A percentile compares a stretch with the other conserved stretches of the same genome.
phyloP scores from a whole-genome alignment of 129 eudicot genomes.

The Pulicaria dysenterica region DNA sequence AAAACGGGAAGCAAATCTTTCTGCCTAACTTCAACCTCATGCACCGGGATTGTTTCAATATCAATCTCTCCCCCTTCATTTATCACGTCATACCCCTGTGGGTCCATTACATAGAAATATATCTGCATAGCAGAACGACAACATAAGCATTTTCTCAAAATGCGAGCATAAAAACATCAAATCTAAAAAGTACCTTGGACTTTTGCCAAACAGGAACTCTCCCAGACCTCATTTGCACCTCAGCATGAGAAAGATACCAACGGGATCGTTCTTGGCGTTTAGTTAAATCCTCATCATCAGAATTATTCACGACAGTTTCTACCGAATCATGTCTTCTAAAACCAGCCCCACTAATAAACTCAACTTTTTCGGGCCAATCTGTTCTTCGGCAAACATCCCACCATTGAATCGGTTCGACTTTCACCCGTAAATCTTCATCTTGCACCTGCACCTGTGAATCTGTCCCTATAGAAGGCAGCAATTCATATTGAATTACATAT shows the following conservation, averaged over 20 bases:
- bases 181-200: constrained; percentile 58
- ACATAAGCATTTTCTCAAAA: constrained; percentile 16
- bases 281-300: constrained; percentile 48
- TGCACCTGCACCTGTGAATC: constrained; percentile 59
- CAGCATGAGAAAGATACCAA: constrained; percentile 84
- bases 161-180: constrained; percentile 14
- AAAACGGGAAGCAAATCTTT: constrained; percentile 85
- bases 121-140: constrained; percentile 44
- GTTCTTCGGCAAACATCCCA: constrained; percentile 97
- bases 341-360: constrained; percentile 43
- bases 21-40: constrained; percentile 68
- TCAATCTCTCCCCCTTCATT: constrained; percentile 66
- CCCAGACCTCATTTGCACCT: constrained; percentile 81
- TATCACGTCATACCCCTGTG: constrained; percentile 30
- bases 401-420: constrained; percentile 77
- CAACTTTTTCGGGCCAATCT: constrained; percentile 94
- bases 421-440: constrained; percentile 79
- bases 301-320: constrained; percentile 31
- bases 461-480: constrained; percentile 65
- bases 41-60: constrained; percentile 60
- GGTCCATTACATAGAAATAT: constrained; percentile 60
- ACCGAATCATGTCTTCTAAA: constrained; percentile 37
- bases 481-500: constrained; percentile 75
- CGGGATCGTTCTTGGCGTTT: constrained; percentile 60
- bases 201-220: constrained; percentile 91